A percentile compares a stretch with the other conserved stretches of the same genome.
Evolutionary conservation across 257 asterid genomes (phyloP).

Genomic region (Cinchona pubescens): DNA sequence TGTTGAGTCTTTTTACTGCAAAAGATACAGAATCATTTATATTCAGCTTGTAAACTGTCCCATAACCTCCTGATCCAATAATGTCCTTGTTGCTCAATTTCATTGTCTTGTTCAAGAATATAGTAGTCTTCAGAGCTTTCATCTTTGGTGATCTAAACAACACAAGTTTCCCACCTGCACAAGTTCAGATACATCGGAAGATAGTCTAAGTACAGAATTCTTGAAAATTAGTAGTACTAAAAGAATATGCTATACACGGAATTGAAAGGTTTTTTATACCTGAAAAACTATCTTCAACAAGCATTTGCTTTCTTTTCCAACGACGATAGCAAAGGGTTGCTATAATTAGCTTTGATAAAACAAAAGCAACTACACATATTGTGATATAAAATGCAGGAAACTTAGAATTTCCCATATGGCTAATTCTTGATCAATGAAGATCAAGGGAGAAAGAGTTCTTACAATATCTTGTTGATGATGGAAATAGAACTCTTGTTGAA

Average conservation of each 20-base stretch:
- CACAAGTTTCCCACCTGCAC: slow-evolving; percentile 82
- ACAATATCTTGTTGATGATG: not conserved
- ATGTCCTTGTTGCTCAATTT: slow-evolving; percentile 74
- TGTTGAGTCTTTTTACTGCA: slow-evolving; percentile 68
- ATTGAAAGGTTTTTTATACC: slow-evolving; percentile 29
- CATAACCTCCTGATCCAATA: slow-evolving; percentile 85
- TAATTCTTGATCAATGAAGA: not conserved
- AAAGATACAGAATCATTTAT: slow-evolving; percentile 42
- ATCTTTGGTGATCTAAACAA: slow-evolving; percentile 58
- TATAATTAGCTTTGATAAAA: slow-evolving; percentile 61
- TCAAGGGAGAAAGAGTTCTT: not conserved
- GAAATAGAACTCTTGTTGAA: no score
- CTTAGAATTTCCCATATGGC: slow-evolving; percentile 34
- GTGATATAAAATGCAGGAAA: slow-evolving; percentile 53
- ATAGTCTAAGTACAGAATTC: no score
- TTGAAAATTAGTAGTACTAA: not conserved
- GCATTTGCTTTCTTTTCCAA: slow-evolving; percentile 61
- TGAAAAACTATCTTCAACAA: slow-evolving; percentile 44
- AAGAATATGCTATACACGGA: not conserved
- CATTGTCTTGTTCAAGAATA: slow-evolving; percentile 60
- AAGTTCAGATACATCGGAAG: no score
- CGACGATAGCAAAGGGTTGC: slow-evolving; percentile 72
- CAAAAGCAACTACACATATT: slow-evolving; percentile 52
- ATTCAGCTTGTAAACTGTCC: slow-evolving; percentile 76
- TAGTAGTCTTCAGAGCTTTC: slow-evolving; percentile 39